Evolutionary conservation across 768 basidiomycete species (phyloP).

Genomic region (Leucocoprinus leucothites): DNA sequence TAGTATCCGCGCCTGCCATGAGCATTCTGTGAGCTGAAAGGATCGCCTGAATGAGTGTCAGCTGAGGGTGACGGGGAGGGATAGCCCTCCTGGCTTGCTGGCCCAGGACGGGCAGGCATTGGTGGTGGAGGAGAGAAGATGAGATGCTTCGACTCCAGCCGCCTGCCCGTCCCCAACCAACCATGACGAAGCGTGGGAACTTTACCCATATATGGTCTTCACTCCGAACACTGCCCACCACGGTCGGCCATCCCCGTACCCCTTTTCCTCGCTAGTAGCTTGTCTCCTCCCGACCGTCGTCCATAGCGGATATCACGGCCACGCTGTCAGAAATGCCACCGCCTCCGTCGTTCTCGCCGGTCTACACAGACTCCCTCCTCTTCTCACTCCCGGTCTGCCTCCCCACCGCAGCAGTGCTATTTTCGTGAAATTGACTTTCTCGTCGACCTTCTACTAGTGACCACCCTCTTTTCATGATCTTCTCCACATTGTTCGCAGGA

Average conservation of each 20-base stretch:
- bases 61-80: constrained; percentile 57
- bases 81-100: constrained; percentile 61
- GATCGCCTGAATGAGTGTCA: constrained; percentile 64
- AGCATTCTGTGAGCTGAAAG: constrained; percentile 48
- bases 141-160: constrained; percentile 8
- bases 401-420: no score
- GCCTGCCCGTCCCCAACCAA: constrained; percentile 10
- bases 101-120: constrained; percentile 58
- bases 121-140: constrained; percentile 13
- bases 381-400: no score
- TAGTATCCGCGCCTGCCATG: constrained; percentile 48
- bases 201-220: background rate
- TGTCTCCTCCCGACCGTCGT: background rate
- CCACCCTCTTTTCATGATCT: no score
- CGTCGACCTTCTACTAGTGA: no score
- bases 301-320: background rate
- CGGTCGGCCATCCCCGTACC: constrained; percentile 1
- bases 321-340: background rate
- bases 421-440: no score
- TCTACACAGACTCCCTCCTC: background rate
- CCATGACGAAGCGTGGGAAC: constrained; percentile 7
- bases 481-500: no score
- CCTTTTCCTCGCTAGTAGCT: no score
- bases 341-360: background rate
- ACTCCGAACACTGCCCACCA: background rate